These are phyloP conservation scores for Starmerella riodocensis DNA, from an alignment of 805 yeast species.

Conservation along the genomic window DNA sequence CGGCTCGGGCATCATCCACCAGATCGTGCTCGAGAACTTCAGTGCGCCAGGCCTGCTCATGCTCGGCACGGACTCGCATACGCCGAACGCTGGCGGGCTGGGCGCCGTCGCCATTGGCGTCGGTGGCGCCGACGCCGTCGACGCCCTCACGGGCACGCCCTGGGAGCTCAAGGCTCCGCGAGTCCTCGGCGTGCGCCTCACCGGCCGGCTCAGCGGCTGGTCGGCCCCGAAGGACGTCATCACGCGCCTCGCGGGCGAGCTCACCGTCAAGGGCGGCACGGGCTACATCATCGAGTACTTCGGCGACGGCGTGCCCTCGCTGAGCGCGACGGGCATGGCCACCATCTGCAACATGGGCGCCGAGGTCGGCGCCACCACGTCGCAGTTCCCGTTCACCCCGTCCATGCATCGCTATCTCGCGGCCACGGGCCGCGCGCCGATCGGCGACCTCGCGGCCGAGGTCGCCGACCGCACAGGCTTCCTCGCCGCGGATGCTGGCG, in stretches of 20 bases:
- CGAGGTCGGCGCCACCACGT: conserved; percentile 97
- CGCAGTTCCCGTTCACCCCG: conserved; percentile 86
- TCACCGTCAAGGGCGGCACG: conserved; percentile 97
- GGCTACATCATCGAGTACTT: conserved; percentile 93
- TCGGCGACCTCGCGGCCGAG: conserved; percentile 66
- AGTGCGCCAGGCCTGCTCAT: conserved; percentile 94
- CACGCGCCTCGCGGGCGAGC: conserved; percentile 76
- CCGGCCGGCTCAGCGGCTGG: conserved; percentile 87
- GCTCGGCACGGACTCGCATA: conserved; percentile 97
- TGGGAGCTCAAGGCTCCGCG: conserved; percentile 99
- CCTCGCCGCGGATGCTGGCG: conserved; percentile 74
- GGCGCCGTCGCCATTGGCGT: conserved; percentile 99
- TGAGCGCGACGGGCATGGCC: conserved; percentile 98
- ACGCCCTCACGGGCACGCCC: conserved; percentile 90
- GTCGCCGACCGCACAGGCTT: conserved; percentile 42
- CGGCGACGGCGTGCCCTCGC: conserved; percentile 80
- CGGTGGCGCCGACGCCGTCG: conserved; percentile 99
- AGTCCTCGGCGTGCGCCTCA: conserved; percentile 81
- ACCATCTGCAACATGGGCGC: conserved; percentile 99
- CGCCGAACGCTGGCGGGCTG: conserved; percentile 98
- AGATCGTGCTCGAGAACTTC: conserved; percentile 91
- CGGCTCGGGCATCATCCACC: conserved; percentile 97
- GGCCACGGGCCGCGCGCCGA: conserved; percentile 72
- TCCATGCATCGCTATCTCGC: conserved; percentile 65
- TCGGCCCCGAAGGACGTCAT: conserved; percentile 95